phyloP scores from a whole-genome alignment of 208 protist species.

The Blechomonas ayalai region DNA sequence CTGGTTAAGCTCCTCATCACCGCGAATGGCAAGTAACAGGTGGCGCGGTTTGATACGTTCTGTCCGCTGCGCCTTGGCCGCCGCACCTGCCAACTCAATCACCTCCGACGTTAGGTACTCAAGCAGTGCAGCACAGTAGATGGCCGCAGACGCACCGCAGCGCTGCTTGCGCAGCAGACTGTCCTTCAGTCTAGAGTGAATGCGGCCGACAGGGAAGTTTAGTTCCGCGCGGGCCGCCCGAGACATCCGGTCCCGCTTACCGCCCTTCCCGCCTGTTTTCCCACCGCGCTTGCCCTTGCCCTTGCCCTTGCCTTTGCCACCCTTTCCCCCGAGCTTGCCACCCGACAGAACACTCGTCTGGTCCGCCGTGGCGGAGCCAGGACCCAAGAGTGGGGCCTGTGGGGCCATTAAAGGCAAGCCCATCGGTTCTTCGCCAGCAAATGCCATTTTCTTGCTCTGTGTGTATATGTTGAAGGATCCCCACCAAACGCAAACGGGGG shows the following conservation, averaged over 20 bases:
- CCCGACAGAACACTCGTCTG: constrained; percentile 84
- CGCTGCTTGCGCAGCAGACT: constrained; percentile 92
- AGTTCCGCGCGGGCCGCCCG: constrained; percentile 86
- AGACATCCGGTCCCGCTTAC: constrained; percentile 77
- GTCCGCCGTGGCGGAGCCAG: constrained; percentile 69
- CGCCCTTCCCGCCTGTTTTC: constrained; percentile 85
- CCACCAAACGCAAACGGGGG: not conserved
- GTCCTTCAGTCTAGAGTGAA: constrained; percentile 98
- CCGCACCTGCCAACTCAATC: constrained; percentile 97
- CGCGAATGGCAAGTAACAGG: constrained; percentile 97
- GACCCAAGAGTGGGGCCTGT: constrained; percentile 49
- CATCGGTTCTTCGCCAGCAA: constrained; percentile 39
- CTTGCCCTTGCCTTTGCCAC: constrained; percentile 82
- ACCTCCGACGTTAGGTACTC: constrained; percentile 99
- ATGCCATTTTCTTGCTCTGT: constrained; percentile 42
- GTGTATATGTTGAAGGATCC: not conserved
- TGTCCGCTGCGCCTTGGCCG: constrained; percentile 96
- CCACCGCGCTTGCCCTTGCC: constrained; percentile 79
- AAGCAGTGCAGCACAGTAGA: constrained; percentile 98
- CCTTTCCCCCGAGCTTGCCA: constrained; percentile 82
- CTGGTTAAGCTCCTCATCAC: constrained; percentile 98
- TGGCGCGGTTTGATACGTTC: constrained; percentile 98
- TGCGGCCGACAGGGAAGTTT: constrained; percentile 97
- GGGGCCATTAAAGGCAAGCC: constrained; percentile 13
- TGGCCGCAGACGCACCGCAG: constrained; percentile 95